These are phyloP conservation scores for Hyaloscypha bicolor DNA, from an alignment of 495 filamentous ascomycete genomes.

Conservation along the genomic window DNA sequence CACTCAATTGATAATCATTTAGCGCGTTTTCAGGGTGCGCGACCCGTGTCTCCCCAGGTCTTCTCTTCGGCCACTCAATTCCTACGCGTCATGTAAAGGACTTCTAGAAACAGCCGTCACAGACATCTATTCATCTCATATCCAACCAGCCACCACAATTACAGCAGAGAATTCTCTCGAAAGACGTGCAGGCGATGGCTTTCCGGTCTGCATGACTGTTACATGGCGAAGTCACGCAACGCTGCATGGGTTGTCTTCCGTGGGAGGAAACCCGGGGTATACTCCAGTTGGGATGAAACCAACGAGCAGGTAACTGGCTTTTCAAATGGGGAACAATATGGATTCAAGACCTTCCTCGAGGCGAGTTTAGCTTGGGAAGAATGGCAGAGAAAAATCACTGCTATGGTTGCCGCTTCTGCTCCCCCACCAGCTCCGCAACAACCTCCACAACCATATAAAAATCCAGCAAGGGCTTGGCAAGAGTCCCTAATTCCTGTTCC, in stretches of 20 bases:
- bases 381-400: not conserved
- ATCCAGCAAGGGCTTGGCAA: not conserved
- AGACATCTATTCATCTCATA: not conserved
- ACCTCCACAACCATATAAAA: not conserved
- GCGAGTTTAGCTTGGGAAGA: slow-evolving; percentile 8
- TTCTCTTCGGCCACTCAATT: no score
- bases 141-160: not conserved
- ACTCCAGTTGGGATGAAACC: not conserved
- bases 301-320: slow-evolving; percentile 11
- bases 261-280: slow-evolving; percentile 5
- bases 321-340: not conserved
- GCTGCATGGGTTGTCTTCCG: slow-evolving; percentile 12
- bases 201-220: not conserved
- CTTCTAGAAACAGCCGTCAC: not conserved
- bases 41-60: not conserved
- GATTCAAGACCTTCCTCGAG: not conserved
- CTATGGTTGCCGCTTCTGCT: not conserved
- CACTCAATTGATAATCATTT: no score
- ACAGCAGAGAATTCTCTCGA: not conserved
- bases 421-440: not conserved
- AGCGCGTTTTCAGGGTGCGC: not conserved
- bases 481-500: not conserved
- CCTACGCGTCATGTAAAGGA: not conserved
- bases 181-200: not conserved
- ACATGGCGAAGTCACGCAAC: not conserved